Conservation (phyloP, 2,329 filamentous ascomycete species). For the Truncatella angustata region DNA sequence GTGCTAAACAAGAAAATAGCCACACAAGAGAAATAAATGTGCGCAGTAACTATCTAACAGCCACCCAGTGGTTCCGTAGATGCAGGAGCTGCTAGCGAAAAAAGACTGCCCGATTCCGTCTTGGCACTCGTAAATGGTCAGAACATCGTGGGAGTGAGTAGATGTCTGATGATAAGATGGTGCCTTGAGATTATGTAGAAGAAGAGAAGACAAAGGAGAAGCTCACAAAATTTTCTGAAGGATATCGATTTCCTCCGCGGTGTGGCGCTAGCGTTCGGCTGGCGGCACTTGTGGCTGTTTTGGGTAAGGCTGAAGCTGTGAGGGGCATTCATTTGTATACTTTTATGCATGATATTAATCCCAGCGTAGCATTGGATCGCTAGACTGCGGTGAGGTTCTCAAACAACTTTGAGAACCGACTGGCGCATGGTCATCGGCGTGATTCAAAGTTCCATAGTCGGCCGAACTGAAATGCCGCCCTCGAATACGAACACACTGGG, state of each 20-base stretch:
- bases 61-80: slow-evolving; percentile 65
- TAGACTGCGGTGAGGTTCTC: neutral
- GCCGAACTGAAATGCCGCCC: slow-evolving; percentile 4
- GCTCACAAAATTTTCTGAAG: slow-evolving; percentile 17
- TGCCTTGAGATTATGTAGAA: slow-evolving; percentile 48
- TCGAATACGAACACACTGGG: neutral
- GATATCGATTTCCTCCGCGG: neutral
- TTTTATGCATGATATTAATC: neutral
- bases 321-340: neutral
- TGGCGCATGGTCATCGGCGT: neutral
- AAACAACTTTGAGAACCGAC: neutral
- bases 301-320: neutral
- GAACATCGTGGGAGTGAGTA: slow-evolving; percentile 67
- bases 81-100: slow-evolving; percentile 96
- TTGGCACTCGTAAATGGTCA: slow-evolving; percentile 94
- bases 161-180: slow-evolving; percentile 88
- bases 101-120: slow-evolving; percentile 77
- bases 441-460: slow-evolving; percentile 4
- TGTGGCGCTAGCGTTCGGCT: slow-evolving; percentile 4
- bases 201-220: slow-evolving; percentile 29
- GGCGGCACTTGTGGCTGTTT: neutral
- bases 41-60: slow-evolving; percentile 96
- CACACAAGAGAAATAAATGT: slow-evolving; percentile 52
- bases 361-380: neutral
- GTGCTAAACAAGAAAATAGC: neutral